Base-by-base conservation (phyloP, 352 stramenopile species). In the Globisporangium iwayamae region DNA sequence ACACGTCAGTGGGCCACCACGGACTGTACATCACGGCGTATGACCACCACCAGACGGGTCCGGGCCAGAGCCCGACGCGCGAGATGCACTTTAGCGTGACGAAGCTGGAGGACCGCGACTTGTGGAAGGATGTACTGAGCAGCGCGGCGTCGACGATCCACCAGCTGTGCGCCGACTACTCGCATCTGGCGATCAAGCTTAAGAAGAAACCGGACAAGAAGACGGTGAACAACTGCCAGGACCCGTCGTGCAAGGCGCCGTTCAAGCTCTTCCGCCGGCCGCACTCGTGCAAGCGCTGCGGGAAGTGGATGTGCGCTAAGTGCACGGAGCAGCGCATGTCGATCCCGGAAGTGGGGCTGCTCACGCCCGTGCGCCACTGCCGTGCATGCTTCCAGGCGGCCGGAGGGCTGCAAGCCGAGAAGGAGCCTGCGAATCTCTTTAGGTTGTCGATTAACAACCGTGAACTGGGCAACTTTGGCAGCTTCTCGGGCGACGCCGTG, bases 201-300 rank as follows among this genome's bases (percentile, higher is more conserved):
- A 93, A 93, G 73, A 75, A 75, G 57, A 94, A 94, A 60, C 83
- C 85, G 16, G 83, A 92, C 71, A 92, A 92, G 60, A 94, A 92
- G 73, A 78, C 67, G 3, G 75, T 93, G 39, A 91, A 85, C 20
- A 75, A 93, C 61, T 94, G 85, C 63, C 83, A 93, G 66, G 77
- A 91, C 58, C 59, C 67, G 48, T 78, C 68, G 34, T 96, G 87
- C 69, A 70, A 81, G 25, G 76, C 75, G 45, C 72, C 75, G 39
- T 96, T 96, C 69, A 93, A 96, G 70, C 74, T 95, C 14, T 92
- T 92, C 50, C 81, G 85, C 36, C 82, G 87, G 2, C 85, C 87
- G 14, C 85, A 96, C 62, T 81, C 83, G 47, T 96, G 87, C 74
- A 90, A 93, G 62, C 85, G 87, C 28, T 96, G 87, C 59, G 87